Evolutionary conservation across 1,139 yeast genomes (phyloP).

Genomic region (Blastobotrys buckinghamii): DNA sequence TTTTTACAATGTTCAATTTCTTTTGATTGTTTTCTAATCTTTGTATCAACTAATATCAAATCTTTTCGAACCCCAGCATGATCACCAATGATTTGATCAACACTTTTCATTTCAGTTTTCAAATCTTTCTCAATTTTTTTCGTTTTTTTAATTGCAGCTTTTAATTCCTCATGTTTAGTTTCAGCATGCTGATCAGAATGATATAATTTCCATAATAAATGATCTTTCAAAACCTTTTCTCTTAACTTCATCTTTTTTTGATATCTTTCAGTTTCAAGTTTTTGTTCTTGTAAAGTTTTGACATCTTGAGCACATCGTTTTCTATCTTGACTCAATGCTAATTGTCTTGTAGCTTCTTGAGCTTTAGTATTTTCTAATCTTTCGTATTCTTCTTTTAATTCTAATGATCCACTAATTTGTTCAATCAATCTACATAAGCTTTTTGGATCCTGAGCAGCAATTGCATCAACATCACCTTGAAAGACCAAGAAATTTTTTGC

Average conservation of each 20-base stretch:
- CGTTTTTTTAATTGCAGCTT: conserved; percentile 17
- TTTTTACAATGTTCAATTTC: conserved; percentile 44
- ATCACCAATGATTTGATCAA: conserved; percentile 16
- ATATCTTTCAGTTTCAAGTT: conserved; percentile 64
- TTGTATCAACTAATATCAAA: conserved; percentile 39
- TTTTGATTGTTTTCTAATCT: conserved; percentile 37
- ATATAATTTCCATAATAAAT: conserved; percentile 59
- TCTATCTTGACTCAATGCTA: conserved; percentile 62
- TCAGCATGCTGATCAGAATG: conserved; percentile 50
- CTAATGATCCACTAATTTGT: conserved; percentile 75
- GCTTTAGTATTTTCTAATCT: conserved; percentile 57
- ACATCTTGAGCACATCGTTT: conserved; percentile 73
- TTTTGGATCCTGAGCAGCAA: conserved; percentile 79
- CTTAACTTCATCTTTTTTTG: conserved; percentile 47
- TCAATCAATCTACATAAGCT: conserved; percentile 75
- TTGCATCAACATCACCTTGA: conserved; percentile 94
- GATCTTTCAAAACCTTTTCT: conserved; percentile 42
- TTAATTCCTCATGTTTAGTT: conserved; percentile 18
- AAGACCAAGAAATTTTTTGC: conserved; percentile 91
- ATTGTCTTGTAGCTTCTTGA: conserved; percentile 49
- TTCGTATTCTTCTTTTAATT: conserved; percentile 64
- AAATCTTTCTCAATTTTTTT: conserved; percentile 28
- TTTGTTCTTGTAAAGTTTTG: conserved; percentile 72
- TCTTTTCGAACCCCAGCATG: conserved; percentile 22
- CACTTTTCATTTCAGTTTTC: conserved; percentile 14